Base-by-base conservation (phyloP, 2,329 filamentous ascomycete species). In the Pseudogymnoascus sp. region DNA sequence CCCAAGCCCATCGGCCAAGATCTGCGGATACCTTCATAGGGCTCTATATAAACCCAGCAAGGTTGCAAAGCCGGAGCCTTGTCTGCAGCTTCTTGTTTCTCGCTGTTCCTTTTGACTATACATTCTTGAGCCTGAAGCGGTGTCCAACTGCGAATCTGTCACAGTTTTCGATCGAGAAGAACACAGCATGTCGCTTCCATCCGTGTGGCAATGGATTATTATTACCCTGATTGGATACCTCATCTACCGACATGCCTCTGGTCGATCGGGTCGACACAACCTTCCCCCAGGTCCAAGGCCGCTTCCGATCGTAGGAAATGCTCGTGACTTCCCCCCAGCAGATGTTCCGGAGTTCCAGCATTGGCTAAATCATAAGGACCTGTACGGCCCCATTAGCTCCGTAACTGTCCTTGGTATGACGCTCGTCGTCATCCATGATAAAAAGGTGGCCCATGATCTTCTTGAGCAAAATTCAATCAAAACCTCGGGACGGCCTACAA, bases 271-370 rank as follows among this genome's bases (percentile, higher is more conserved):
- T 18, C 45, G 25, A 31, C 45, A 28, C 8, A 55, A 33, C 1
- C 69, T 81, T 0, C 82, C 81, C 1, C 82, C 81, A 1, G 82
- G 82, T 0, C 82, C 82, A 0, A 80, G 73, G 38, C 75, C 75
- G 0, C 68, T 79, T 5, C 79, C 80, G 0, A 12, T 84, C 0
- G 31, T 84, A 3, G 82, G 82, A 3, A 84, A 83, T 66, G 65
- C 83, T 14, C 64, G 67, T 1, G 80, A 83, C 64, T 69, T 84
- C 9, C 81, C 81, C 0, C 69, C 73, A 0, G 62, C 71, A 7
- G 74, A 72, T 0, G 65, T 65, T 40, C 73, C 71, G 7, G 78
- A 79, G 60, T 77, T 71, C 68, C 64, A 74, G 18, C 77, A 80
- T 61, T 80, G 77, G 77, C 62, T 76, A 1, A 71, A 79, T 49